These are phyloP conservation scores for Xylaria sp. DNA, from an alignment of 2,329 filamentous ascomycete species.

Conservation along the genomic window DNA sequence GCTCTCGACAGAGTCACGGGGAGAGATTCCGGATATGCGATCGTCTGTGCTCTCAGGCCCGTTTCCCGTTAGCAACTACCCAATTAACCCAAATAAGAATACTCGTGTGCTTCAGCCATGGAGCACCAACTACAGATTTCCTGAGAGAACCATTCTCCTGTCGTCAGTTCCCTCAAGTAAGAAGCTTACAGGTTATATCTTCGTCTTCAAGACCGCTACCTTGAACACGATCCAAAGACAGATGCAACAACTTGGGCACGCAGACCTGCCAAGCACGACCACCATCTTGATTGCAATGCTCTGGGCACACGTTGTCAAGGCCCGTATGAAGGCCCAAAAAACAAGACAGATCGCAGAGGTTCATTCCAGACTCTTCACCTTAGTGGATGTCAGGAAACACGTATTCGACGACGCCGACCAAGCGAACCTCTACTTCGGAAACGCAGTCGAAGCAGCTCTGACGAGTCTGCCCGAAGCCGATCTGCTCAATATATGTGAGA, in stretches of 20 bases:
- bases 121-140: background rate
- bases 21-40: background rate
- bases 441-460: conserved; percentile 3
- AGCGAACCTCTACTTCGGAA: conserved; percentile 15
- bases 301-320: conserved; percentile 15
- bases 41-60: background rate
- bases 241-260: background rate
- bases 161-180: background rate
- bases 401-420: background rate
- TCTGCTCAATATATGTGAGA: background rate
- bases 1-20: conserved; percentile 13
- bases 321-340: background rate
- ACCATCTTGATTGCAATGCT: conserved; percentile 1
- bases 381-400: conserved; percentile 11
- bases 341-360: background rate
- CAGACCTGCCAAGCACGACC: background rate
- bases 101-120: background rate
- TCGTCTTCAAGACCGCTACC: conserved; percentile 2
- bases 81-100: background rate
- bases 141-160: background rate
- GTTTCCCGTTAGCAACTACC: background rate
- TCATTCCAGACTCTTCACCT: conserved; percentile 3
- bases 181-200: conserved; percentile 1
- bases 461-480: background rate
- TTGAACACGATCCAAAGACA: background rate